Evolutionary conservation across 257 asterid species (phyloP).

Genomic region (Salvia miltiorrhiza): DNA sequence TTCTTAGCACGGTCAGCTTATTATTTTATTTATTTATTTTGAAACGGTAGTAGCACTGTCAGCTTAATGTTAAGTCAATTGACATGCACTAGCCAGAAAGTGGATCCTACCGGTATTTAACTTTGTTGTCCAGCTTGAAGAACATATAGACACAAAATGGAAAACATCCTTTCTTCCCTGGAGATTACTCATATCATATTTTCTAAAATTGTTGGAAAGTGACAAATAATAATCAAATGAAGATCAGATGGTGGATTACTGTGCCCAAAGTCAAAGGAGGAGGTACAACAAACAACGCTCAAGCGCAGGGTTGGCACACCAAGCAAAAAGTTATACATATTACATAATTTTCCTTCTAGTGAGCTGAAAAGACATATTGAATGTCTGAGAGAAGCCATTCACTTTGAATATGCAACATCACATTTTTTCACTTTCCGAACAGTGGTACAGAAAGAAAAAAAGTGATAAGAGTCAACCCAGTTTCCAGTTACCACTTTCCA

Average conservation of each 20-base stretch:
- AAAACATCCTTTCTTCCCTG: not conserved
- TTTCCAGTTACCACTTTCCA: too few species aligned
- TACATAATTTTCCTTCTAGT: not conserved
- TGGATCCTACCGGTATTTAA: conserved; percentile 2
- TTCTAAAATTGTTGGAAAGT: not conserved
- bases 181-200: not conserved
- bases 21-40: too few species aligned
- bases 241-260: not conserved
- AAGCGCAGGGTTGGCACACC: not conserved
- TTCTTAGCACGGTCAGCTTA: not conserved
- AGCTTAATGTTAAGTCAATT: not conserved
- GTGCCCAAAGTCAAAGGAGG: not conserved
- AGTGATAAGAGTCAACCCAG: not conserved
- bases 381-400: not conserved
- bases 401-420: not conserved
- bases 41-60: not conserved
- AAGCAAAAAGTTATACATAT: not conserved
- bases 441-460: not conserved
- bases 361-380: not conserved
- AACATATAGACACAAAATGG: not conserved
- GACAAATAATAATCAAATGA: not conserved
- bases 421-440: not conserved
- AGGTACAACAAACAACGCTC: not conserved
- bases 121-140: not conserved
- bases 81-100: conserved; percentile 3